Evolutionary conservation across 1,284 basidiomycete genomes (phyloP).

Genomic region (Stygiomarasmius scandens): DNA sequence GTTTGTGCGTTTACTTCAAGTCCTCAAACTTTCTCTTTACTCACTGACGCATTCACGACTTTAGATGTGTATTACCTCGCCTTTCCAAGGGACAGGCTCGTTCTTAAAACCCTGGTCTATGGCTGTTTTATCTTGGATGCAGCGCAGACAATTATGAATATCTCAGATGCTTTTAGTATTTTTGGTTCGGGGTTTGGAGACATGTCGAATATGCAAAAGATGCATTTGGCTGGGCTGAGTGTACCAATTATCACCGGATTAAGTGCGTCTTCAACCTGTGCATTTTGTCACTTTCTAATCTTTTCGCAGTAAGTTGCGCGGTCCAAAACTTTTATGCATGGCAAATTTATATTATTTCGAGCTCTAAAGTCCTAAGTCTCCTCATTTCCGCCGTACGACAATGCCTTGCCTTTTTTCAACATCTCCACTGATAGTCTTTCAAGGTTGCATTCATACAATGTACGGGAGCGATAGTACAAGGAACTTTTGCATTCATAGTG

Average conservation of each 20-base stretch:
- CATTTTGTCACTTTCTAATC: background rate
- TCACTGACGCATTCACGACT: background rate
- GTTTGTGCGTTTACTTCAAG: background rate
- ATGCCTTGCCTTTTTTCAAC: background rate
- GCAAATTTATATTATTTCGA: conserved; percentile 9
- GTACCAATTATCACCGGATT: conserved; percentile 12
- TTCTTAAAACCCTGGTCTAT: conserved; percentile 14
- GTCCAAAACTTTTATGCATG: conserved; percentile 14
- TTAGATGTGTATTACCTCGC: conserved; percentile 13
- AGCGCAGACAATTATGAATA: conserved; percentile 8
- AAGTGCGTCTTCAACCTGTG: conserved; percentile 3
- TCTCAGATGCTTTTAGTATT: conserved; percentile 8
- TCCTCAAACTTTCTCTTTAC: background rate
- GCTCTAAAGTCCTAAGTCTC: background rate
- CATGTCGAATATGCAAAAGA: conserved; percentile 1
- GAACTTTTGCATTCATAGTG: conserved; percentile 2
- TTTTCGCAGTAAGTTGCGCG: conserved; percentile 1
- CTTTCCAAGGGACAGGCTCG: conserved; percentile 10
- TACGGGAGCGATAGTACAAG: conserved; percentile 4
- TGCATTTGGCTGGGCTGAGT: conserved; percentile 5
- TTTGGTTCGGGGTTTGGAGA: conserved; percentile 11
- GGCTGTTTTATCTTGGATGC: conserved; percentile 9
- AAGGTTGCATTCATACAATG: conserved; percentile 8
- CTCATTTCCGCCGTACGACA: conserved; percentile 6
- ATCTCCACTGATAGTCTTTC: background rate